Base-by-base conservation (phyloP, 1,139 yeast genomes). In the Suhomyces terraborum region DNA sequence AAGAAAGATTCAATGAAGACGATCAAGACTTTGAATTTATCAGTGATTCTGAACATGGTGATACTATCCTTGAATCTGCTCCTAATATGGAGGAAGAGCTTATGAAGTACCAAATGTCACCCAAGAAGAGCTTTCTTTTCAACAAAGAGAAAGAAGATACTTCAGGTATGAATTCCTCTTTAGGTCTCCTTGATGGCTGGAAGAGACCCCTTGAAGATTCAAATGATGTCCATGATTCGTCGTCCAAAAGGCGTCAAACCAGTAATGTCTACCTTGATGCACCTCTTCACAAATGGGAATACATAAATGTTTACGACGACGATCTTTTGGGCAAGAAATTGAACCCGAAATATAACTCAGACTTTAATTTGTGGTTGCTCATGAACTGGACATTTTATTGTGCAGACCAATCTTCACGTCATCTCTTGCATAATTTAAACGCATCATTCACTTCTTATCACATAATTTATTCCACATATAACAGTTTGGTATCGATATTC, bases 331-430 rank as follows among this genome's bases (percentile, higher is more conserved):
- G 63, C 9, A 43, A 45, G 9, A 55, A 52, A 34, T 48, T 67
- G 13, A 58, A 57, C 35, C 66, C 66, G 0, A 42, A 38, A 4
- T 35, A 44, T 3, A 50, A 52, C 22, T 23, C 43, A 4, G 48
- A 46, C 4, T 69, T 62, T 47, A 53, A 50, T 34, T 8, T 68
- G 8, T 67, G 73, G 74, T 43, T 51, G 8, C 46, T 69, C 32
- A 43, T 67, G 6, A 59, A 61, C 38, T 69, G 74, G 74, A 47
- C 63, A 2, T 66, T 66, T 37, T 56, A 57, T 45, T 69, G 75
- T 51, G 66, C 69, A 9, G 62, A 61, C 14, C 44, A 47, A 36
- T 54, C 63, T 4, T 47, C 56, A 6, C 49, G 55, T 32, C 51
- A 53, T 29, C 62, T 54, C 38, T 34, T 20, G 8, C 33, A 36